phyloP scores from a whole-genome alignment of 1,139 yeast genomes.

The Lodderomyces oxycetoniae region DNA sequence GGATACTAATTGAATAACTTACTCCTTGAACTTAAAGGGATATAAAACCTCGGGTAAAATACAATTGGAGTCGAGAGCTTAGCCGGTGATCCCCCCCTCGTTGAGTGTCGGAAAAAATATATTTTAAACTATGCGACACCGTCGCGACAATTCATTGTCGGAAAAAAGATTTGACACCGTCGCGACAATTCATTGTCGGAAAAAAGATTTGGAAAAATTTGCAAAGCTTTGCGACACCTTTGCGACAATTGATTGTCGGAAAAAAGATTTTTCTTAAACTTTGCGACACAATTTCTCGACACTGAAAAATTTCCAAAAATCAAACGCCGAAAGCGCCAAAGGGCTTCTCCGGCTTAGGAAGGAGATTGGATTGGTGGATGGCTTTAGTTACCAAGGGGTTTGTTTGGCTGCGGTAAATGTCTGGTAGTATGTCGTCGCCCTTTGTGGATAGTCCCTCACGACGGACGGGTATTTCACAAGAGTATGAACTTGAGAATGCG shows the following conservation, averaged over 20 bases:
- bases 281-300: neutral
- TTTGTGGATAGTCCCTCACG: conserved; percentile 16
- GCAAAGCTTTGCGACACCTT: too few species aligned
- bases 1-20: neutral
- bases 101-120: too few species aligned
- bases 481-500: conserved; percentile 1
- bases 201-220: too few species aligned
- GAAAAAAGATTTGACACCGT: neutral
- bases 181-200: neutral
- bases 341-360: too few species aligned
- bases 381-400: too few species aligned
- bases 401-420: conserved; percentile 4
- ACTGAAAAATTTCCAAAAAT: neutral
- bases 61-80: too few species aligned
- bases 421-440: conserved; percentile 15
- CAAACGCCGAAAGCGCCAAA: too few species aligned
- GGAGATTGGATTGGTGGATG: too few species aligned
- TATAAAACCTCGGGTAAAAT: neutral
- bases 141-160: too few species aligned
- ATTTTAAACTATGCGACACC: too few species aligned
- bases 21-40: neutral
- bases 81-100: too few species aligned
- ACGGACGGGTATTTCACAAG: conserved; percentile 6
- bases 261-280: neutral
- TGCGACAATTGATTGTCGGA: too few species aligned